These are phyloP conservation scores for Ophiosphaerella korrae DNA, from an alignment of 2,329 filamentous ascomycete genomes.

Conservation along the genomic window DNA sequence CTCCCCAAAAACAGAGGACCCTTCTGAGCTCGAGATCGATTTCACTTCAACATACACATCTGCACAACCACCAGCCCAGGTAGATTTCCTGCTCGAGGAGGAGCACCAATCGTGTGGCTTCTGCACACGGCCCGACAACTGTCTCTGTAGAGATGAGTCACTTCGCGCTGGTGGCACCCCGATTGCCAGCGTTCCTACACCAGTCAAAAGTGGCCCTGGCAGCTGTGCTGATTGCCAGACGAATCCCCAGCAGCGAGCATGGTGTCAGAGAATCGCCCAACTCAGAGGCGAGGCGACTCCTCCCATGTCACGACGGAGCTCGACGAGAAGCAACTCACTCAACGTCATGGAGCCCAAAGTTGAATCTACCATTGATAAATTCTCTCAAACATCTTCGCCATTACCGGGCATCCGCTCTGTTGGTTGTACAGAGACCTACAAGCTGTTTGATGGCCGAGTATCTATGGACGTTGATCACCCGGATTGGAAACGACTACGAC, in stretches of 20 bases:
- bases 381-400: constrained; percentile 10
- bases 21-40: constrained; percentile 38
- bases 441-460: constrained; percentile 41
- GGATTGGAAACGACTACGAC: constrained; percentile 41
- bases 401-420: constrained; percentile 28
- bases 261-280: constrained; percentile 43
- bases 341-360: constrained; percentile 36
- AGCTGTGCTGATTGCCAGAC: constrained; percentile 43
- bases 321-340: constrained; percentile 25
- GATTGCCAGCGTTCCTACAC: not conserved
- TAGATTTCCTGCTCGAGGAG: constrained; percentile 25
- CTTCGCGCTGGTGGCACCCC: constrained; percentile 11
- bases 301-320: constrained; percentile 25
- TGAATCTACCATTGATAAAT: constrained; percentile 23
- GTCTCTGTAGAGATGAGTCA: constrained; percentile 35
- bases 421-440: constrained; percentile 46
- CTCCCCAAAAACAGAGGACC: constrained; percentile 16
- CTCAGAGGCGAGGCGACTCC: constrained; percentile 25
- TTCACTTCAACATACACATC: constrained; percentile 36
- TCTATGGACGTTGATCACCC: constrained; percentile 35
- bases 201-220: constrained; percentile 31
- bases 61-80: constrained; percentile 19
- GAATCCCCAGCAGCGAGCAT: constrained; percentile 42
- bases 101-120: constrained; percentile 39
- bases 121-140: constrained; percentile 39